phyloP scores from a whole-genome alignment of 495 filamentous ascomycete genomes.

The Jackrogersella multiformis region DNA sequence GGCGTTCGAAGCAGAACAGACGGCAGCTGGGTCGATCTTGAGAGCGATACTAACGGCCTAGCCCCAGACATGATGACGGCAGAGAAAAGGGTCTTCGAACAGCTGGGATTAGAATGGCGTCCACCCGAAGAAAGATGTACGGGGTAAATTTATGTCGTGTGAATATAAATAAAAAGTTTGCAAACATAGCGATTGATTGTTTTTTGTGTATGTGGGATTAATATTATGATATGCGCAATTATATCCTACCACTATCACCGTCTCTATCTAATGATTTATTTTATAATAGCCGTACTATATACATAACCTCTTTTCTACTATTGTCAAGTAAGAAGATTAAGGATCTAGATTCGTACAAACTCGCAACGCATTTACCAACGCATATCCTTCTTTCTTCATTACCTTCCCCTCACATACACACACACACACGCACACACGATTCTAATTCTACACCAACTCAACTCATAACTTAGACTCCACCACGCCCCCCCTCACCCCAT shows the following conservation, averaged over 20 bases:
- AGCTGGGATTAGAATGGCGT: conserved; percentile 77
- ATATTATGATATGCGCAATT: background rate
- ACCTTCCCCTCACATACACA: too few relatives aligned
- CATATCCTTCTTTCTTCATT: too few relatives aligned
- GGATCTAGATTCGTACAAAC: background rate
- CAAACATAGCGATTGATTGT: too few relatives aligned
- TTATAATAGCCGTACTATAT: too few relatives aligned
- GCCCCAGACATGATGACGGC: conserved; percentile 70
- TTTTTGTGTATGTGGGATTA: background rate
- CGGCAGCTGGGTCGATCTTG: conserved; percentile 71
- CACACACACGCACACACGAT: too few relatives aligned
- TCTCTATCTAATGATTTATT: background rate
- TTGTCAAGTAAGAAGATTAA: background rate
- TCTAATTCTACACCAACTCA: background rate
- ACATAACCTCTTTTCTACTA: background rate
- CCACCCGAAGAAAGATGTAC: conserved; percentile 81
- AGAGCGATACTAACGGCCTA: conserved; percentile 54
- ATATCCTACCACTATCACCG: background rate
- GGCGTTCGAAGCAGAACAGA: conserved; percentile 75
- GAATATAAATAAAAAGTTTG: background rate
- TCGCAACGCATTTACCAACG: background rate
- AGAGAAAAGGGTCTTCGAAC: conserved; percentile 83
- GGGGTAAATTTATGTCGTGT: conserved; percentile 54
- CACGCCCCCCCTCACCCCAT: conserved; percentile 1
- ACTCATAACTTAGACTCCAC: conserved; percentile 29